Evolutionary conservation across 164 flowering plant genomes (phyloP).

Genomic region (Protea cynaroides): DNA sequence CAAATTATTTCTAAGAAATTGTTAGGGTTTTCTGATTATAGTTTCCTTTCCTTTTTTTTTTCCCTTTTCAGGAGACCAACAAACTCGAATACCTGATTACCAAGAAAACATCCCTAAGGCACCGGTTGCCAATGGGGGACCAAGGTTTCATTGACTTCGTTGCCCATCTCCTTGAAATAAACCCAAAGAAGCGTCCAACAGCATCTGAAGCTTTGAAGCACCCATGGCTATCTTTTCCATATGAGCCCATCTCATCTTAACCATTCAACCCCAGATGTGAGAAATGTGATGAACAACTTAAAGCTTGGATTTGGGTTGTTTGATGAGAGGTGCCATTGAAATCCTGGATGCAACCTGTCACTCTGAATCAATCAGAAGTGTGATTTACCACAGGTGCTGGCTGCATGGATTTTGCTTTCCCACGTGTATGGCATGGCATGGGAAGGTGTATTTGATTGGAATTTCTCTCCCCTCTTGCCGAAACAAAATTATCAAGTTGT

Average conservation of each 20-base stretch:
- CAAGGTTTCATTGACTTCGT: slow-evolving; percentile 94
- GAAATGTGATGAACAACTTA: background rate
- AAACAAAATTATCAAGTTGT: slow-evolving; percentile 21
- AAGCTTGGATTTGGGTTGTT: background rate
- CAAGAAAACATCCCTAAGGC: slow-evolving; percentile 87
- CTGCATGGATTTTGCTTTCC: slow-evolving; percentile 9
- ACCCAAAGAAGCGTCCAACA: slow-evolving; percentile 95
- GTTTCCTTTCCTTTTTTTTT: background rate
- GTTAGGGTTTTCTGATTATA: background rate
- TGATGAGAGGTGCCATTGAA: background rate
- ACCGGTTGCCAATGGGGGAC: slow-evolving; percentile 95
- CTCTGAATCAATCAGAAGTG: background rate
- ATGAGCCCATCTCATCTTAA: slow-evolving; percentile 93
- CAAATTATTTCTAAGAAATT: background rate
- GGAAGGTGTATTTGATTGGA: slow-evolving; percentile 20
- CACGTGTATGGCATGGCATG: slow-evolving; percentile 12
- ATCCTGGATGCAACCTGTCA: background rate
- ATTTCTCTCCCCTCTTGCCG: slow-evolving; percentile 15
- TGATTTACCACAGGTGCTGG: background rate
- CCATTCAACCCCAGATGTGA: slow-evolving; percentile 4
- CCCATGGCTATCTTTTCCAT: slow-evolving; percentile 94
- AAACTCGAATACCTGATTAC: slow-evolving; percentile 90
- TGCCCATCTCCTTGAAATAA: slow-evolving; percentile 74
- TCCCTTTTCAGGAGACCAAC: slow-evolving; percentile 64
- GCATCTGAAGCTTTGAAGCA: slow-evolving; percentile 89